Evolutionary conservation across 441 rosid genomes (phyloP), one percentile per base, ranked within the genome.

Genomic region (Erysimum pusillum): DNA sequence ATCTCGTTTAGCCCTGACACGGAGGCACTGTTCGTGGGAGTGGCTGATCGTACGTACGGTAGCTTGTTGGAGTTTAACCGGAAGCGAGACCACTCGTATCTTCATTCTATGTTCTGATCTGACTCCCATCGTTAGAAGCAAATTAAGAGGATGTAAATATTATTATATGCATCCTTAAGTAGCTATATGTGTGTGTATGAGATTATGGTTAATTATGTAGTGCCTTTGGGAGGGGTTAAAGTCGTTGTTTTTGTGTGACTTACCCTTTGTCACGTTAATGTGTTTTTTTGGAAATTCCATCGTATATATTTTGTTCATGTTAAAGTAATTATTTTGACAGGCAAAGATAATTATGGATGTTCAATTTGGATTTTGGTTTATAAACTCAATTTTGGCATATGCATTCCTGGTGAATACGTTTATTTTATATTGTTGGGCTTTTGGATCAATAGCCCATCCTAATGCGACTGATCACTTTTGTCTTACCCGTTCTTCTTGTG

Each of bases 41-140:
- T 90, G 0, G 90, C 92, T 14, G 96, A 90, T 76, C 90, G 90
- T 38, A 85, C 90, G 0, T 90, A 87, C 0, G 96, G 96, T 4
- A 86, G 93, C 78, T 78, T 90, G 84, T 71, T 88, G 81, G 93
- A 88, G 86, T 88, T 83, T 76, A 85, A 76, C 44, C 77, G 87
- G 77, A 84, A 76, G 49, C 82, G 81, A 12, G 58, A 74, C 69
- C 63, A 76, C 63, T 74, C 35, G 35, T 86, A 88, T 72, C 44
- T 87, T 66, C 85, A 88, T 31, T 81, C 85, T 4, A 79, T 90
- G 9, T 77, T 85, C 57, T 90, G 85, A 73, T 62, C 18, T 1
- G 13, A 22, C 25, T 32, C 56, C 31, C 34, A 7, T 45, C 6
- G 35, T 22, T 17, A 42, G 46, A 49, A 12, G 28, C 64, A 58